phyloP scores from a whole-genome alignment of 768 basidiomycete species.

The Podaxis rugospora region DNA sequence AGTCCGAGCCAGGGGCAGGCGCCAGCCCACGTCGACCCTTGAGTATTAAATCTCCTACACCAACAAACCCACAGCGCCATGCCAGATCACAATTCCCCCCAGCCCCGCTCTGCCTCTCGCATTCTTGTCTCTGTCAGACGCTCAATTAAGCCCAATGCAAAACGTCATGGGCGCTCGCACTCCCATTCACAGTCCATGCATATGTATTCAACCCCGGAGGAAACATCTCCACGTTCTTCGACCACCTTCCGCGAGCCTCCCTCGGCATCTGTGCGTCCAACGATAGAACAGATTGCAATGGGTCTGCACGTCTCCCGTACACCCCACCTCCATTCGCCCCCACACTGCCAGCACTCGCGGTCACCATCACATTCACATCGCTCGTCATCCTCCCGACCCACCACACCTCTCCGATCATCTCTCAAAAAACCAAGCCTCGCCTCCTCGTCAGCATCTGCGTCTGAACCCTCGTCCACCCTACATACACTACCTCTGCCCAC shows the following conservation, averaged over 20 bases:
- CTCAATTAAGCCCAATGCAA: slow-evolving; percentile 21
- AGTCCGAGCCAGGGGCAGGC: slow-evolving; percentile 1
- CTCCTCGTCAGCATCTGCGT: slow-evolving; percentile 35
- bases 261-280: slow-evolving; percentile 45
- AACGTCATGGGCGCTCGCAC: neutral
- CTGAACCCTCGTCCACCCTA: slow-evolving; percentile 45
- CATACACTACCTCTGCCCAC: slow-evolving; percentile 35
- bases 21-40: neutral
- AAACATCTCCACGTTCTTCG: slow-evolving; percentile 15
- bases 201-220: slow-evolving; percentile 26
- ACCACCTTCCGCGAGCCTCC: slow-evolving; percentile 23
- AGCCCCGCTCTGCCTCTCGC: slow-evolving; percentile 21
- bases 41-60: neutral
- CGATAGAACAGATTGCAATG: slow-evolving; percentile 77
- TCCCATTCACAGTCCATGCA: slow-evolving; percentile 18
- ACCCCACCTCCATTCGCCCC: slow-evolving; percentile 55
- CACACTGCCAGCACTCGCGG: slow-evolving; percentile 24
- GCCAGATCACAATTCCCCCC: slow-evolving; percentile 14
- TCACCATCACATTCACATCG: slow-evolving; percentile 22
- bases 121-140: slow-evolving; percentile 25
- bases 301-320: slow-evolving; percentile 75
- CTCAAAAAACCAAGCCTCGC: slow-evolving; percentile 48
- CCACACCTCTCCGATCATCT: slow-evolving; percentile 57
- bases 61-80: slow-evolving; percentile 5
- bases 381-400: slow-evolving; percentile 34